phyloP scores from a whole-genome alignment of 495 filamentous ascomycete species.

The Mycothermus thermophilus region DNA sequence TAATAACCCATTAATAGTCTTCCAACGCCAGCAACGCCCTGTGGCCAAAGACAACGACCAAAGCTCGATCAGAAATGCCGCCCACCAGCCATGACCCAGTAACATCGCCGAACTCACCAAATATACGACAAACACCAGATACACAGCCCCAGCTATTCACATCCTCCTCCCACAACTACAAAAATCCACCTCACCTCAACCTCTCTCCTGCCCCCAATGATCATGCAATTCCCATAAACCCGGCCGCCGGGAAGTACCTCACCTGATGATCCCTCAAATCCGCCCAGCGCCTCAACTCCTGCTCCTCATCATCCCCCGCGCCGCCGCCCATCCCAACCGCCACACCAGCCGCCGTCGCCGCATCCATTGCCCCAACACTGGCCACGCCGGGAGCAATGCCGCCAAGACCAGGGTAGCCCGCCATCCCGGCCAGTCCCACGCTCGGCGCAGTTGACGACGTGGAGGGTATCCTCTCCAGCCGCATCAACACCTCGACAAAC shows the following conservation, averaged over 20 bases:
- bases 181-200: no score
- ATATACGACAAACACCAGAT: no score
- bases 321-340: background rate
- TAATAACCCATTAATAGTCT: no score
- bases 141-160: no score
- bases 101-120: no score
- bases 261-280: conserved; percentile 60
- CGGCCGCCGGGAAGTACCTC: conserved; percentile 22
- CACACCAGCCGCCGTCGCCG: background rate
- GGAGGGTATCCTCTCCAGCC: conserved; percentile 45
- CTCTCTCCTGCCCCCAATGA: no score
- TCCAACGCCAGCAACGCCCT: no score
- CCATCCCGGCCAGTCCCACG: conserved; percentile 5
- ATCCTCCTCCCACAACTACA: no score
- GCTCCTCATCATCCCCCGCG: conserved; percentile 47
- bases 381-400: conserved; percentile 1
- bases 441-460: background rate
- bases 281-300: conserved; percentile 57
- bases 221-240: conserved; percentile 24
- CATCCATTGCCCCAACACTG: background rate
- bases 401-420: background rate
- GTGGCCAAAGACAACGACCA: no score
- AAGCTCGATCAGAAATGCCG: no score
- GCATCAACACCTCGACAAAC: conserved; percentile 57
- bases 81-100: no score